Evolutionary conservation across 2,329 filamentous ascomycete genomes (phyloP).

Genomic region (Aplosporella prunicola): DNA sequence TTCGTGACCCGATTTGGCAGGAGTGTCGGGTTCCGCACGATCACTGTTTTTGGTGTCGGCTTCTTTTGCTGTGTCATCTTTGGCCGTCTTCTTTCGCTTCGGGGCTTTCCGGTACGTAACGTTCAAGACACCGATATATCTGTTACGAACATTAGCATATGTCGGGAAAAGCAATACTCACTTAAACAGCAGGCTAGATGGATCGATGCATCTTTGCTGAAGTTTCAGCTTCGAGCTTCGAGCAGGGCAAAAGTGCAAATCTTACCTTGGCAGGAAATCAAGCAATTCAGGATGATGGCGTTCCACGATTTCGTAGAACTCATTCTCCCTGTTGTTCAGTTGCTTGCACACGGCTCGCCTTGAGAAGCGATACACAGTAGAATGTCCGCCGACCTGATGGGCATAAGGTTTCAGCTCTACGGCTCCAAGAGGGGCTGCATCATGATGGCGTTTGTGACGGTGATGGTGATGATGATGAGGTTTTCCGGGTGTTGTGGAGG

Average conservation of each 20-base stretch:
- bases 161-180: background rate
- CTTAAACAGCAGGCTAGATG: too few relatives aligned
- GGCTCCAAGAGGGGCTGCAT: conserved; percentile 62
- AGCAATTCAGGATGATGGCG: conserved; percentile 80
- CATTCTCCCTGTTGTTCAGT: conserved; percentile 94
- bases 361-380: conserved; percentile 92
- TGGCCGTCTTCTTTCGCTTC: conserved; percentile 45
- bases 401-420: conserved; percentile 96
- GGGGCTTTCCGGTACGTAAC: conserved; percentile 84
- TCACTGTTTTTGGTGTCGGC: background rate
- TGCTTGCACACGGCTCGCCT: conserved; percentile 94
- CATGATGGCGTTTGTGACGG: conserved; percentile 25
- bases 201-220: conserved; percentile 25
- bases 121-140: conserved; percentile 94
- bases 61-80: conserved; percentile 4
- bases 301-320: conserved; percentile 97
- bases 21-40: background rate
- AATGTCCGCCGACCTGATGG: conserved; percentile 95
- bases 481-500: conserved; percentile 16
- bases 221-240: conserved; percentile 30
- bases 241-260: conserved; percentile 13
- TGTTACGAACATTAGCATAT: conserved; percentile 28
- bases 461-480: conserved; percentile 23
- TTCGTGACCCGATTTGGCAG: background rate
- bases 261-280: conserved; percentile 71